phyloP scores from a whole-genome alignment of 306 rosid species.

The Cucurbita maxima region DNA sequence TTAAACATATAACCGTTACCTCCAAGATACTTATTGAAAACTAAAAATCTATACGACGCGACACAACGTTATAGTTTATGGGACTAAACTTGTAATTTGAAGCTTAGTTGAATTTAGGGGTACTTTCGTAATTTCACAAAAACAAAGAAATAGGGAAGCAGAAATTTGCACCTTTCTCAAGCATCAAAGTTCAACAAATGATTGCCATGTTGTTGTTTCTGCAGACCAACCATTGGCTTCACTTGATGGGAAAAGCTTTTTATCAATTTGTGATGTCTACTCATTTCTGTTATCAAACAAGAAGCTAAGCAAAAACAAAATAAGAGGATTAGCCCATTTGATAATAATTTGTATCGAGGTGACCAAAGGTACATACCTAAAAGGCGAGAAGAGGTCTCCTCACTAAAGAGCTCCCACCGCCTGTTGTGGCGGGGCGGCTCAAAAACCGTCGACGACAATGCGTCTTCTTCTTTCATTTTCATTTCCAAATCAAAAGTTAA shows the following conservation, averaged over 20 bases:
- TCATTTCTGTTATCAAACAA: background rate
- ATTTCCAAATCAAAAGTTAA: too few relatives aligned
- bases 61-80: too few relatives aligned
- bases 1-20: too few relatives aligned
- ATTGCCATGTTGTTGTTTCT: background rate
- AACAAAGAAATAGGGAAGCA: background rate
- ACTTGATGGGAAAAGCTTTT: background rate
- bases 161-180: background rate
- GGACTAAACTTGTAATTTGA: too few relatives aligned
- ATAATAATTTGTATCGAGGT: background rate
- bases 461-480: too few relatives aligned
- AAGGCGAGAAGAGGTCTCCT: too few relatives aligned
- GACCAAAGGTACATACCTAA: too few relatives aligned
- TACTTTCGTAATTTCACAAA: background rate
- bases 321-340: background rate
- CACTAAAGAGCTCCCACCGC: too few relatives aligned
- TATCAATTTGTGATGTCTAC: background rate
- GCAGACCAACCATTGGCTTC: background rate
- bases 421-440: too few relatives aligned
- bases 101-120: background rate
- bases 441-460: too few relatives aligned
- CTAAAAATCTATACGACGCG: too few relatives aligned
- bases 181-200: background rate
- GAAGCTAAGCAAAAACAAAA: background rate
- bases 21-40: too few relatives aligned